Conservation (phyloP, 169 alveolate species). For the Besnoitia besnoiti region DNA sequence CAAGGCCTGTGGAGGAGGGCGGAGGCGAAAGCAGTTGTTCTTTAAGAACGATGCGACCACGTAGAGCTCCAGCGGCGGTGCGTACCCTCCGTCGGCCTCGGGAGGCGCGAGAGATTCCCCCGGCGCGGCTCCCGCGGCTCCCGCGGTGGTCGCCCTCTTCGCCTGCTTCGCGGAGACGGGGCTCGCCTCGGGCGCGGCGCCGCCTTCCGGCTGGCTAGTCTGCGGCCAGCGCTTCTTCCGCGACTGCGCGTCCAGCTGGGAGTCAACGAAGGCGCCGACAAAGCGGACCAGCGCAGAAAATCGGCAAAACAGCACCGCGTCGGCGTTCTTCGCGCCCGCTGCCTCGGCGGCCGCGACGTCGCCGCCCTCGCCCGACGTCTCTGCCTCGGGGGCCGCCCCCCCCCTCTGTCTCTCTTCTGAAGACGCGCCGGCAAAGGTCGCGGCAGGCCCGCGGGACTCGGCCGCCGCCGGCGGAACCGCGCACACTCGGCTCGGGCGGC, state of each 20-base stretch:
- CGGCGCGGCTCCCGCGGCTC: no score
- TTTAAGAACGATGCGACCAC: neutral
- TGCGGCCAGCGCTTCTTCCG: neutral
- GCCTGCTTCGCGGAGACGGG: no score
- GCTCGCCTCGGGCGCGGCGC: no score
- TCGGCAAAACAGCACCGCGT: neutral
- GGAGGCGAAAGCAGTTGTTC: neutral
- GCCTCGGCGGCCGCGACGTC: neutral
- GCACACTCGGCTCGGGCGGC: no score
- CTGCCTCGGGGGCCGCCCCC: neutral
- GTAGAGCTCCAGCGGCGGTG: neutral
- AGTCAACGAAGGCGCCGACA: neutral
- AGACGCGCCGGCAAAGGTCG: neutral
- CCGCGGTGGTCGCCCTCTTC: no score
- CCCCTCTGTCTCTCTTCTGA: neutral
- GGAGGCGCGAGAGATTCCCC: no score
- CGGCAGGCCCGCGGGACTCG: neutral
- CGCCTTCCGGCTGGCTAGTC: no score
- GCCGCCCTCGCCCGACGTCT: neutral
- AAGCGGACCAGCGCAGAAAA: neutral
- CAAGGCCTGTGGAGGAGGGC: no score
- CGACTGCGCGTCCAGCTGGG: neutral
- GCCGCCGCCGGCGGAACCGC: no score
- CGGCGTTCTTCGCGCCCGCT: neutral
- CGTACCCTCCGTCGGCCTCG: no score